Percentiles rank a stretch among this genome's conserved stretches.
phyloP scores from a whole-genome alignment of 768 basidiomycete genomes.

The Chalciporus piperatus region DNA sequence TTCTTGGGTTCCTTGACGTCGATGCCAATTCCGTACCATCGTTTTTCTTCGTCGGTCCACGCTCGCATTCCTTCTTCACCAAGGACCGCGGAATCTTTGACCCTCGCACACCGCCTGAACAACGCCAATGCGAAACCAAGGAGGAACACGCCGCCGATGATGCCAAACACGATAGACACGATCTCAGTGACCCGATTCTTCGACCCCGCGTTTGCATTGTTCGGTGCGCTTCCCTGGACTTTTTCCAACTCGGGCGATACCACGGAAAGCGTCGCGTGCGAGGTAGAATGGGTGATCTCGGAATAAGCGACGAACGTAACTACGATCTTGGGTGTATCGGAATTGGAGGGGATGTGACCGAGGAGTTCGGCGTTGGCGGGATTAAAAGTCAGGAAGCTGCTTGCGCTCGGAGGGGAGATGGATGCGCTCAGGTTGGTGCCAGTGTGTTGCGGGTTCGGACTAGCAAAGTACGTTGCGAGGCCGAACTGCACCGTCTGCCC shows the following conservation, averaged over 20 bases:
- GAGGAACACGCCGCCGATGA: conserved; percentile 55
- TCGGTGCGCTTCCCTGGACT: conserved; percentile 33
- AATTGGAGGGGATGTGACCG: conserved; percentile 55
- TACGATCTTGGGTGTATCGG: conserved; percentile 39
- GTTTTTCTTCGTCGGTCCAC: conserved; percentile 63
- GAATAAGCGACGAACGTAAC: conserved; percentile 71
- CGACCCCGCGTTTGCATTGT: conserved; percentile 40
- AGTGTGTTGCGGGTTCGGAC: conserved; percentile 36
- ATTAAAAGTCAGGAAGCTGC: conserved; percentile 55
- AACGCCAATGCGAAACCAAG: conserved; percentile 54
- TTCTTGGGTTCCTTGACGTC: conserved; percentile 14
- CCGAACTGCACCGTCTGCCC: conserved; percentile 51
- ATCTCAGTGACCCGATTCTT: conserved; percentile 54
- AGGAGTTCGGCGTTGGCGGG: conserved; percentile 40
- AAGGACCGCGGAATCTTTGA: conserved; percentile 57
- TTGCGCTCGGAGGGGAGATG: conserved; percentile 49
- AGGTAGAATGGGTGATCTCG: conserved; percentile 62
- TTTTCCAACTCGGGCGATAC: conserved; percentile 39
- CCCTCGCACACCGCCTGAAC: conserved; percentile 52
- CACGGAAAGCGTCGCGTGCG: conserved; percentile 58
- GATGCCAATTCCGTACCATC: conserved; percentile 61
- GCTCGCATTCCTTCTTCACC: conserved; percentile 57
- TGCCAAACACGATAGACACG: conserved; percentile 58
- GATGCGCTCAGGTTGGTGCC: conserved; percentile 55
- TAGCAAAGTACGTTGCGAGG: conserved; percentile 55